Conservation (phyloP, 1,284 basidiomycete genomes). For the Cutaneotrichosporon cavernicola region DNA sequence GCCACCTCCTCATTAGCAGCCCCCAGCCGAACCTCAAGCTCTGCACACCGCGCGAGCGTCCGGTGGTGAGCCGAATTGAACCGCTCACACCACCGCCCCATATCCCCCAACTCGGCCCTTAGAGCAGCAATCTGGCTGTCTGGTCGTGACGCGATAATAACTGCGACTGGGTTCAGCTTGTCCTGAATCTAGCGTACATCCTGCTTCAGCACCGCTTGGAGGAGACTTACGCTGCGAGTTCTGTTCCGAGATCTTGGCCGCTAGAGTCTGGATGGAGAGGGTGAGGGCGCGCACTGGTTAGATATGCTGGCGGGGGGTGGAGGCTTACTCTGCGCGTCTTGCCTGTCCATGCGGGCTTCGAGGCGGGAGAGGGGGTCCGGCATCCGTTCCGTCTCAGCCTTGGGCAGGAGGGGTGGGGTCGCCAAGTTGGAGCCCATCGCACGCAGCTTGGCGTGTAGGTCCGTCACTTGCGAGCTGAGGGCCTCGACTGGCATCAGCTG, state of each 20-base stretch:
- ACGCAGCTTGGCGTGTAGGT: neutral
- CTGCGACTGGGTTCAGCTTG: conserved; percentile 4
- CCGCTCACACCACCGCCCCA: conserved; percentile 8
- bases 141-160: neutral
- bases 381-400: neutral
- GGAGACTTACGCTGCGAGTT: conserved; percentile 5
- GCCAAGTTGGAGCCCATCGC: neutral
- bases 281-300: conserved; percentile 9
- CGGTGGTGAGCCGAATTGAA: conserved; percentile 6
- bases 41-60: conserved; percentile 3
- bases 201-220: neutral
- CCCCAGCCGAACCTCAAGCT: neutral
- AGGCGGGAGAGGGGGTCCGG: conserved; percentile 7
- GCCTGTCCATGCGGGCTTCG: conserved; percentile 10
- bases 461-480: neutral
- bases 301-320: too few species aligned
- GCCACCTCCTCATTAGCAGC: conserved; percentile 9
- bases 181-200: neutral
- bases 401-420: neutral
- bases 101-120: conserved; percentile 6
- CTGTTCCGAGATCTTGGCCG: neutral
- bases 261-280: neutral
- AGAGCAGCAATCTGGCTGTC: conserved; percentile 5
- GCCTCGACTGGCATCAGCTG: neutral
- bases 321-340: conserved; percentile 11